Evolutionary conservation across 225 moss, liverwort and hornwort species (phyloP), one percentile per base, ranked within the genome.

Genomic region (Sphagnum tenellum): DNA sequence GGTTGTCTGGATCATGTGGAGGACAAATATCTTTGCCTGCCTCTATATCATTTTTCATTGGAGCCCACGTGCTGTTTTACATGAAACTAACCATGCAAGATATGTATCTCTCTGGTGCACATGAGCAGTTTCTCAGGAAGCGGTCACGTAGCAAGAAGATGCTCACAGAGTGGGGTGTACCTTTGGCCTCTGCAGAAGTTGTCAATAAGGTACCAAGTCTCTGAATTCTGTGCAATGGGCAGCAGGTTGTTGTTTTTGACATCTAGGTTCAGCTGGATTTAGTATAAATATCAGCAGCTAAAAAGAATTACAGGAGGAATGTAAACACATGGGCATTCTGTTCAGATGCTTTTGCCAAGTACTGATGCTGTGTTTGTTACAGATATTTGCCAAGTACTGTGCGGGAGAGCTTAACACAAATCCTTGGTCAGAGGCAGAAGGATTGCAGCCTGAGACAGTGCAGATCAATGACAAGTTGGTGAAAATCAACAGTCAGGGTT

Each of bases 361-460:
- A 29, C 29, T 29, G 29, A 29, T 29, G 29, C 29, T 29, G 29
- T 29, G 29, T 29, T 29, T 29, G 29, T 29, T 29, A 62, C 75
- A 82, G 82, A 75, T 72, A 76, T 82, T 82, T 69, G 47, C 72
- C 1, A 82, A 79, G 60, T 96, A 96, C 67, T 96, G 95, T 75
- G 67, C 77, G 61, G 95, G 89, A 72, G 78, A 73, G 71, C 66
- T 96, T 69, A 83, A 69, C 78, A 96, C 83, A n/a, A 92, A 81
- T 58, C 95, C 95, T 9, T 96, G 95, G 92, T 96, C 92, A 60
- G 95, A 96, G 78, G 64, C 87, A 59, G 92, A 92, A 65, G 95
- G 95, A 48, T 64, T 96, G 66, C 95, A 96, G 75, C 92, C 95
- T 7, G 92, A 96, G 72, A 89, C 89, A 4, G 72, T 81, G 62